Base-by-base conservation (phyloP, 306 rosid genomes). In the Acacia acuminata region DNA sequence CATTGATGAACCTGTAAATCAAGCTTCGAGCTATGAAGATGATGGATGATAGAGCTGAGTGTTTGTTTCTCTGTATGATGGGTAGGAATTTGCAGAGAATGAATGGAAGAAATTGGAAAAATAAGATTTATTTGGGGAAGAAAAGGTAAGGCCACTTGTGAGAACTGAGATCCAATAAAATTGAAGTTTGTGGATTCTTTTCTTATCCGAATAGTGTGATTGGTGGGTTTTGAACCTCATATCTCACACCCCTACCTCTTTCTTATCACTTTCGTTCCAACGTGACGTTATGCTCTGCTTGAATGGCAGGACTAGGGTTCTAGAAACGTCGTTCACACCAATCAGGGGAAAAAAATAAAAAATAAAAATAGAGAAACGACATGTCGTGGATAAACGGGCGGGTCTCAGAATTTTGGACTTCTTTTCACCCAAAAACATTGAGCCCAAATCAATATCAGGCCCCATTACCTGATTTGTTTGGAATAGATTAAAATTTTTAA, bases 171-270 rank as follows among this genome's bases (percentile, higher is more conserved):
- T 10, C 96, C 97, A 91, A 86, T 92, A 2, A 77, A 75, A 81
- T 51, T 81, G 88, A 60, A 83, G 8, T 73, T n/a, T 85, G 22
- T 64, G 83, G 98, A 92, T 92, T 92, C 85, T 88, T 56, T 78
- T 83, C 96, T 94, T 92, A 94, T 94, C 98, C 76, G 7, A 45
- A 83, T 19, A 3, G 69, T 7, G 60, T 71, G 69, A 77, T 72
- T 78, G 79, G 88, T 34, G 48, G 51, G 34, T 48, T 84, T 11
- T 79, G 60, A 42, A 85, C 98, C 98, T 90, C 89, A 81, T 81
- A 51, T 87, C 84, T 78, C 5, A 7, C 34, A 45, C 38, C 76
- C 58, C 55, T 10, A 15, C 58, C 58, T n/a, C 63, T 45, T 53
- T 25, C 76, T 72, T 72, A 72, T 72, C 76, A 4, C 61, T 15